Evolutionary conservation across 2,329 filamentous ascomycete species (phyloP), one percentile per base, ranked within the genome.

Genomic region (Exophiala phaeomuriformis): DNA sequence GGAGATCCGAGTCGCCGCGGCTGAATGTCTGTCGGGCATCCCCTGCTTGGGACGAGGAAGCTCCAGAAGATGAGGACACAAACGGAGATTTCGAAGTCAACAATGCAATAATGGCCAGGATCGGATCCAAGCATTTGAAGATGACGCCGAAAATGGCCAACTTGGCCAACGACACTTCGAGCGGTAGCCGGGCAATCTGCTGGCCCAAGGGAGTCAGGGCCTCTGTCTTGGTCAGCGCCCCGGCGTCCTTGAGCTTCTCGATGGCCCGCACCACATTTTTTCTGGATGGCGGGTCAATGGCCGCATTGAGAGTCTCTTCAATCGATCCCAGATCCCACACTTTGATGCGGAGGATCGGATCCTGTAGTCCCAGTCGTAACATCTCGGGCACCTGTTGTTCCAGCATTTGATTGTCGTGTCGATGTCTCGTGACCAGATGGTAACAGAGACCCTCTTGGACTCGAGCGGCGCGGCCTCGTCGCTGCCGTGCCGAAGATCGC

Each of bases 371-470:
- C 3, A 98, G 75, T 0, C 93, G 85, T 39, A 98, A 81, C 83
- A 98, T 95, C 69, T 98, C 93, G 0, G 93, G 94, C 0, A 89
- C 95, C 72, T 97, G 93, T 66, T 96, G 89, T 57, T 95, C 90
- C 47, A 84, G 33, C 69, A 76, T 73, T 54, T 81, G 66, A 53
- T 82, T 81, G 66, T 97, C 90, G 66, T 96, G 89, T 5, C 91
- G 82, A 64, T 90, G 81, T 64, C 85, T 93, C 1, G 93, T 96
- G 66, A 97, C 96, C 55, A 98, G 76, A 65, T 98, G 93, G 71
- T 96, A 97, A 70, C 93, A 97, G 0, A 97, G 75, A 5, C 93
- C 93, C 63, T 94, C 84, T 68, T 96, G 91, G 1, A 98, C 93
- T 79, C 93, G 88, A 37, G 93, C 93, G 51, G 93, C 93, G 75